Conservation (phyloP, 73 alveolate species). For the Urostyla sp. region DNA sequence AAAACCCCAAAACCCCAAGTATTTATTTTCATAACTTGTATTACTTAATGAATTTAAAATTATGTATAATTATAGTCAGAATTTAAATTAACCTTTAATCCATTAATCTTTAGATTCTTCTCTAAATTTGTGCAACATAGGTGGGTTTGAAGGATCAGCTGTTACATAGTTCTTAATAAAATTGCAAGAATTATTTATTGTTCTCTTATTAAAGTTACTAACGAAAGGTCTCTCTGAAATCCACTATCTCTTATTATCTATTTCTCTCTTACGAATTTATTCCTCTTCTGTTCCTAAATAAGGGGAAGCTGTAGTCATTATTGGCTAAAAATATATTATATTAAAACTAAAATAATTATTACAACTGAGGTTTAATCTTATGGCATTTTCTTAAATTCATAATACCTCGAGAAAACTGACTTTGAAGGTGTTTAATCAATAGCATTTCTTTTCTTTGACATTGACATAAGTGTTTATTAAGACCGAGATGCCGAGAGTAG, state of each 20-base stretch:
- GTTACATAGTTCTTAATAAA: slow-evolving; percentile 81
- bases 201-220: slow-evolving; percentile 47
- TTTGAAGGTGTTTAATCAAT: slow-evolving; percentile 18
- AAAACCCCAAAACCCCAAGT: background rate
- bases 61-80: slow-evolving; percentile 23
- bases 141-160: slow-evolving; percentile 80
- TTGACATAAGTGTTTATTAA: background rate
- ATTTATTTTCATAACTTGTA: background rate
- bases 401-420: slow-evolving; percentile 46
- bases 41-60: too few relatives aligned
- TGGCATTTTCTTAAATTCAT: slow-evolving; percentile 47
- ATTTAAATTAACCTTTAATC: slow-evolving; percentile 65
- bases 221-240: slow-evolving; percentile 50
- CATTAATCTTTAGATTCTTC: slow-evolving; percentile 71
- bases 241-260: slow-evolving; percentile 68
- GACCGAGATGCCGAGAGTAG: slow-evolving; percentile 33
- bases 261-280: slow-evolving; percentile 60
- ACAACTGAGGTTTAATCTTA: background rate
- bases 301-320: slow-evolving; percentile 48
- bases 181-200: slow-evolving; percentile 28
- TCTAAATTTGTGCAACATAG: slow-evolving; percentile 80
- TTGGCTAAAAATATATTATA: slow-evolving; percentile 22
- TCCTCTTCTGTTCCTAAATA: slow-evolving; percentile 68
- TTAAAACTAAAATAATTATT: background rate
- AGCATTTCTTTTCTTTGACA: background rate